These are phyloP conservation scores for Sphagnum magellanicum DNA, from an alignment of 228 moss, liverwort and hornwort genomes.

Conservation along the genomic window DNA sequence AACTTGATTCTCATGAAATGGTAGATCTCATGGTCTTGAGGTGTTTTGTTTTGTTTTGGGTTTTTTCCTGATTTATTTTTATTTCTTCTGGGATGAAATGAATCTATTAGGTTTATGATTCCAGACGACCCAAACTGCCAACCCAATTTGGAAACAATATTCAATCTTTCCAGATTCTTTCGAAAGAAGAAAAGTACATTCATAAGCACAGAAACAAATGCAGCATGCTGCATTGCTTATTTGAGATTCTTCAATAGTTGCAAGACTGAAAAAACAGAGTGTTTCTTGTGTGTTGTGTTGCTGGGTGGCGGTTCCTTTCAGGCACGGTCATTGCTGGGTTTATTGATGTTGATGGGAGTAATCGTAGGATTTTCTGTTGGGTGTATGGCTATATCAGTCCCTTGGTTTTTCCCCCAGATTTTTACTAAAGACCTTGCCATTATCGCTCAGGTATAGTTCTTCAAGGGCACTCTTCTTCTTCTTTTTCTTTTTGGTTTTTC, in stretches of 20 bases:
- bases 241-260: too few relatives aligned
- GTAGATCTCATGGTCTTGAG: background rate
- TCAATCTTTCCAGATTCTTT: too few relatives aligned
- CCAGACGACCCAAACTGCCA: too few relatives aligned
- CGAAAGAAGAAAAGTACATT: too few relatives aligned
- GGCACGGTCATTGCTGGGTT: constrained; percentile 70
- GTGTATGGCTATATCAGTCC: constrained; percentile 44
- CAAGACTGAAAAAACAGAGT: too few relatives aligned
- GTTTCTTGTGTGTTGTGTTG: background rate
- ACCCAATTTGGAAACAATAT: too few relatives aligned
- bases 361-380: constrained; percentile 53
- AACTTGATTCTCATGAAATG: background rate
- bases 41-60: background rate
- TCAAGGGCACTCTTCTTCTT: too few relatives aligned
- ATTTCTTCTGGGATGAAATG: too few relatives aligned
- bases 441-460: constrained; percentile 29
- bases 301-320: constrained; percentile 4
- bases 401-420: constrained; percentile 69
- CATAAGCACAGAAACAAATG: too few relatives aligned
- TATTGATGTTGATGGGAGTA: constrained; percentile 62
- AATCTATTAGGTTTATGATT: too few relatives aligned
- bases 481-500: background rate
- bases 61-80: background rate
- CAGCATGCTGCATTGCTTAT: too few relatives aligned
- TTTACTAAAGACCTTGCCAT: constrained; percentile 72